Base-by-base conservation (phyloP, 2,329 filamentous ascomycete species). In the Esteya vermicola region DNA sequence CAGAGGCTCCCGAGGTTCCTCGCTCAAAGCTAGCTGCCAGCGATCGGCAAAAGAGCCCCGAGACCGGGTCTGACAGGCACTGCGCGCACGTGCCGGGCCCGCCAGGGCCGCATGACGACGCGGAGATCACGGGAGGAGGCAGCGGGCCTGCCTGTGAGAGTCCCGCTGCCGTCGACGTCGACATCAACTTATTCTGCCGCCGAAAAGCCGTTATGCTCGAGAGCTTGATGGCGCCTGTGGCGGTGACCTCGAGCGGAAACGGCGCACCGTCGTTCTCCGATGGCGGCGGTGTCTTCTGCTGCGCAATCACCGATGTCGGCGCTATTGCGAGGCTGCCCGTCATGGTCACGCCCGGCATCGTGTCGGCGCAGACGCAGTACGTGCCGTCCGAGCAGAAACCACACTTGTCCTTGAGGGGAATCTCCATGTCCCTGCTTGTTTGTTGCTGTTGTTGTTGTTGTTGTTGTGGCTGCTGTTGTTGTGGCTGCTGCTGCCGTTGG, bases 301-400 rank as follows among this genome's bases (percentile, higher is more conserved):
- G 63, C 31, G 64, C 60, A 13, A 61, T 44, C 10, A 47, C 42
- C 1, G 47, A 32, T 6, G 40, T 40, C 4, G 39, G 20, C 13
- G 45, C 34, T 19, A 48, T 53, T 2, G 56, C 55, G 12, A 61
- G 57, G 49, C 62, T 59, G 38, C 59, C 57, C 1, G 62, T 57
- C 25, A 57, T 59, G 14, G 48, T 48, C 12, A 50, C 37, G 12
- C 51, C 45, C 13, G 50, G 45, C 43, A 55, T 53, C 16, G 53
- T 48, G 9, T 88, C 83, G 20, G 82, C 83, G 57, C 84, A 91
- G 48, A 86, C 76, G 53, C 84, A 91, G 50, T 84, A 84, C 1
- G 80, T 86, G 5, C 81, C 82, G 44, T 88, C 81, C 45, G 79
- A 75, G 58, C 84, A 91, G 60, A 91, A 91, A 7, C 84, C 84